Evolutionary conservation across 2,329 filamentous ascomycete species (phyloP).

Genomic region (Conoideocrella luteorostrata): DNA sequence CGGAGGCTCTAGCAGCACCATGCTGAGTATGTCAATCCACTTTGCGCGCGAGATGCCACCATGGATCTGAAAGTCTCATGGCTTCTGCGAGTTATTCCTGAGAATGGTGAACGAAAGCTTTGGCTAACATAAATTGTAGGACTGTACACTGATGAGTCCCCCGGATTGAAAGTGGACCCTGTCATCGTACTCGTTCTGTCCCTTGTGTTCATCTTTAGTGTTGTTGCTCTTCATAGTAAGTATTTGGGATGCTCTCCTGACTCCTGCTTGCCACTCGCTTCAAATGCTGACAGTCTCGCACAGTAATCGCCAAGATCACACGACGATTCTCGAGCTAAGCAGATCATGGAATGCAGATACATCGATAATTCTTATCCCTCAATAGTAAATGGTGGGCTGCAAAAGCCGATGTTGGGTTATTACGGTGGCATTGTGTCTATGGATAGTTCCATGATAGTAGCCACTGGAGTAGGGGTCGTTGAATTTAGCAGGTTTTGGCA

Average conservation of each 20-base stretch:
- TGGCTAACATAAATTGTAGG: slow-evolving; percentile 38
- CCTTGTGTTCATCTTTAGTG: slow-evolving; percentile 97
- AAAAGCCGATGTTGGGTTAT: background rate
- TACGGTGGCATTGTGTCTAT: background rate
- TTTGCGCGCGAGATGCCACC: background rate
- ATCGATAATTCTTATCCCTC: background rate
- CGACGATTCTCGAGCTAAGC: slow-evolving; percentile 70
- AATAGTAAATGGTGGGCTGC: background rate
- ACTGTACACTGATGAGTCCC: slow-evolving; percentile 97
- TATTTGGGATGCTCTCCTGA: too few species aligned
- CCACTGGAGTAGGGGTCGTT: background rate
- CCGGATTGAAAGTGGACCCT: slow-evolving; percentile 94
- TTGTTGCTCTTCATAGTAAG: slow-evolving; percentile 75
- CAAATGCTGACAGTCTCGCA: background rate
- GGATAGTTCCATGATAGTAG: background rate
- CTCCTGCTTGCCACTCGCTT: too few species aligned
- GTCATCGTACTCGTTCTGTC: slow-evolving; percentile 95
- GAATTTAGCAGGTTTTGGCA: background rate
- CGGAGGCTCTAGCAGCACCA: slow-evolving; percentile 93
- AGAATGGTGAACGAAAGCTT: background rate
- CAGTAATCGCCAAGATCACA: slow-evolving; percentile 93
- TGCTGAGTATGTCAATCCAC: slow-evolving; percentile 80
- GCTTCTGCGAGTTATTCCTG: background rate
- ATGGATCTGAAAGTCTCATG: background rate
- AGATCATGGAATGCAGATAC: background rate